Evolutionary conservation across 228 moss, liverwort and hornwort species (phyloP), one percentile per base, ranked within the genome.

Genomic region (Sphagnum fallax): DNA sequence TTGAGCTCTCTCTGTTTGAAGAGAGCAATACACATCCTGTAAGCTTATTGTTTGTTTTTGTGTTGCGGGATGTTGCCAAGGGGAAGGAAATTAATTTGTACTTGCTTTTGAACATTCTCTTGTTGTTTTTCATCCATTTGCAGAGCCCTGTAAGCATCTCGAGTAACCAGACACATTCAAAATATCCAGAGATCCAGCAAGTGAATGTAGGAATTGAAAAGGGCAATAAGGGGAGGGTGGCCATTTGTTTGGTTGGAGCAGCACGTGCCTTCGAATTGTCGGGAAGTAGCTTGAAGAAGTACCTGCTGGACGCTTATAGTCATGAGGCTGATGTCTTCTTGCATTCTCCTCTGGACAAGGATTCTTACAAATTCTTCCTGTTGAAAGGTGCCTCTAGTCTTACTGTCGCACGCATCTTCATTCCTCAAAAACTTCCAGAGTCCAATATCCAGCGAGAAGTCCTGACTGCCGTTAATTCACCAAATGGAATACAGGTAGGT

Each of bases 221-320:
- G 32, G 32, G 32, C 32, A 32, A 32, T 32, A 32, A 32, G 32
- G 32, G 66, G 16, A 84, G 86, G 13, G 87, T 96, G 69, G 96
- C 96, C 5, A 81, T 97, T 68, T 97, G 96, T 69, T 72, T 97
- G 49, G 96, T 97, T 53, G 96, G 96, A 50, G 91, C 88, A 14
- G 91, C 93, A 50, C 80, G 96, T 49, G 89, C 89, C 10, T 97
- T 97, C 60, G 91, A 97, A 80, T 72, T 97, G 66, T 90, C 96
- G 4, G 96, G 93, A 0, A 82, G 73, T 8, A 90, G 77, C 10
- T 76, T 97, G 48, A 80, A 67, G 72, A 88, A 87, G 70, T 82
- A 85, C 47, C 65, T 97, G 10, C 32, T 97, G 61, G 87, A 81
- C 16, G 78, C 67, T 7, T 84, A 88, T 64, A 72, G 81, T 15